A percentile compares a stretch with the other conserved stretches of the same genome.
phyloP scores from a whole-genome alignment of 768 basidiomycete species.

The Mycena chlorophos region DNA sequence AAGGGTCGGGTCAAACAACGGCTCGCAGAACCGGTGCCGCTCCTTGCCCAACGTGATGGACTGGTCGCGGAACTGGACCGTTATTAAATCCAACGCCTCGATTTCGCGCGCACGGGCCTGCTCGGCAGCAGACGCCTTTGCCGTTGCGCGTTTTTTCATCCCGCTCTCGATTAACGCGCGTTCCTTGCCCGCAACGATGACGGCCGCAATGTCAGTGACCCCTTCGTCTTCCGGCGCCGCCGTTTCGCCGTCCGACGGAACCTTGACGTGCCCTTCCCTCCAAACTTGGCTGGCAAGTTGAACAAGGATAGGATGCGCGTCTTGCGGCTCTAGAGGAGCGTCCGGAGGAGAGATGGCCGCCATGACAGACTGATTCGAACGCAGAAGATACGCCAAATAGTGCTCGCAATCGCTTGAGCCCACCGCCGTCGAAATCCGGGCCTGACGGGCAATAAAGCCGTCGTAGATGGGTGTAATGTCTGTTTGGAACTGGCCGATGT shows the following conservation, averaged over 20 bases:
- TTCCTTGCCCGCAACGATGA: slow-evolving; percentile 88
- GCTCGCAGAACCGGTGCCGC: slow-evolving; percentile 88
- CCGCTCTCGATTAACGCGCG: slow-evolving; percentile 84
- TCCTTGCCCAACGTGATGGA: slow-evolving; percentile 81
- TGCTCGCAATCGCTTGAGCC: slow-evolving; percentile 73
- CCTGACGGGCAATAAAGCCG: slow-evolving; percentile 57
- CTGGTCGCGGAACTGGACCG: slow-evolving; percentile 68
- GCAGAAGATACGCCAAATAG: slow-evolving; percentile 74
- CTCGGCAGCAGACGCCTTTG: slow-evolving; percentile 74
- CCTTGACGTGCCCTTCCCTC: slow-evolving; percentile 65
- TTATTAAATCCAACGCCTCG: slow-evolving; percentile 80
- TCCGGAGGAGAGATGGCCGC: slow-evolving; percentile 56
- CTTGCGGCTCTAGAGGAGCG: slow-evolving; percentile 45
- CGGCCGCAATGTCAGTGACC: slow-evolving; percentile 85
- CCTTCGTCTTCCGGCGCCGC: slow-evolving; percentile 75
- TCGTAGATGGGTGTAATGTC: slow-evolving; percentile 81
- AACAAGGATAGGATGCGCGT: slow-evolving; percentile 51
- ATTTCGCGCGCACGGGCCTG: slow-evolving; percentile 81
- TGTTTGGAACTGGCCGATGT: slow-evolving; percentile 74
- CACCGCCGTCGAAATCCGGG: slow-evolving; percentile 56
- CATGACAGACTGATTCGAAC: slow-evolving; percentile 65
- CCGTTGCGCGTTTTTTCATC: slow-evolving; percentile 73
- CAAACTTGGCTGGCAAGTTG: slow-evolving; percentile 67
- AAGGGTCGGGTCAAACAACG: slow-evolving; percentile 74
- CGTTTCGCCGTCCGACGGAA: slow-evolving; percentile 74